Conservation (phyloP, 2,329 filamentous ascomycete genomes). For the Diaporthe eres region DNA sequence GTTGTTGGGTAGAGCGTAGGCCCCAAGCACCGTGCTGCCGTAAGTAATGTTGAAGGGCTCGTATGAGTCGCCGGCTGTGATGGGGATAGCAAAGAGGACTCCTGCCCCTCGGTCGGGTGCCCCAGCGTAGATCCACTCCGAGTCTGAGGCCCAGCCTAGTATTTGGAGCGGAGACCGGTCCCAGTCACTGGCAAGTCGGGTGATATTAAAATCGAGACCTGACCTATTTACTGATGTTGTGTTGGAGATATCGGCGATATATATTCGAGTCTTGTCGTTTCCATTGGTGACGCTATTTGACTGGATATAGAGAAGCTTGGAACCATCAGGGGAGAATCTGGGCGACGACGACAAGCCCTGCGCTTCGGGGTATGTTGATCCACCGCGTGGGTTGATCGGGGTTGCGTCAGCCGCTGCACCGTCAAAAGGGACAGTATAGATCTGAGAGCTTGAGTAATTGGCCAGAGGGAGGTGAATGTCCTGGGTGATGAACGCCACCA, state of each 20-base stretch:
- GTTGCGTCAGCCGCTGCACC: background rate
- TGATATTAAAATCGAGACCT: background rate
- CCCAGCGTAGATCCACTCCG: background rate
- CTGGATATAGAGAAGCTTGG: constrained; percentile 16
- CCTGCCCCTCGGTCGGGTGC: background rate
- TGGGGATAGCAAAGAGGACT: background rate
- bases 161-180: constrained; percentile 23
- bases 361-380: background rate
- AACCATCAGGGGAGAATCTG: constrained; percentile 13
- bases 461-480: background rate
- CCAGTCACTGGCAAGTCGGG: constrained; percentile 6
- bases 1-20: constrained; percentile 1
- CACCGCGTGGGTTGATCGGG: background rate
- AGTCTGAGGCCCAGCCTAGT: constrained; percentile 9
- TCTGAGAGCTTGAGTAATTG: constrained; percentile 1
- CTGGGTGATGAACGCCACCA: constrained; percentile 2
- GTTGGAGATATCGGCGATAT: background rate
- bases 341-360: constrained; percentile 10
- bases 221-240: no score
- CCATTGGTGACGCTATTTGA: background rate
- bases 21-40: background rate
- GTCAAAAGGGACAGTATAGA: background rate
- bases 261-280: background rate
- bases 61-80: background rate
- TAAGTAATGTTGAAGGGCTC: background rate